These are phyloP conservation scores for Pisolithus sp. DNA, from an alignment of 768 basidiomycete species.

Conservation along the genomic window DNA sequence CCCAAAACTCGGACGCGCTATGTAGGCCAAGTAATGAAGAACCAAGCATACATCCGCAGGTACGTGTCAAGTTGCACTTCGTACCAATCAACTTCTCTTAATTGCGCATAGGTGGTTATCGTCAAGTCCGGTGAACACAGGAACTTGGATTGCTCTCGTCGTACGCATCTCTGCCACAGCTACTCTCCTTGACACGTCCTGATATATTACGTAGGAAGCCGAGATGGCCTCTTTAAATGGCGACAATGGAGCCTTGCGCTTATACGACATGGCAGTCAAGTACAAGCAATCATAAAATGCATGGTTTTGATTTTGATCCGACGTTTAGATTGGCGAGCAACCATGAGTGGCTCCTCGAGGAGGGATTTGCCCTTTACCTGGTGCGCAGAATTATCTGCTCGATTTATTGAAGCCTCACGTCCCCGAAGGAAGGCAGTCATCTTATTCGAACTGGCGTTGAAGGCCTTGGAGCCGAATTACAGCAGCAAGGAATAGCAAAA, in stretches of 20 bases:
- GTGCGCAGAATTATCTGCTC: constrained; percentile 24
- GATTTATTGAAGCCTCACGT: background rate
- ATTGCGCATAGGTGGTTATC: constrained; percentile 50
- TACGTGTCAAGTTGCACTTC: constrained; percentile 20
- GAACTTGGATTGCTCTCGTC: constrained; percentile 63
- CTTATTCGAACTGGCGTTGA: constrained; percentile 60
- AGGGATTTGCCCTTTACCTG: constrained; percentile 62
- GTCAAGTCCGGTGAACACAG: constrained; percentile 61
- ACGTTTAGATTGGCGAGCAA: constrained; percentile 50
- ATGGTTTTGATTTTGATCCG: too few relatives aligned
- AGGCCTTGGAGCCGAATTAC: constrained; percentile 60
- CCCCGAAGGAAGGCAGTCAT: constrained; percentile 58
- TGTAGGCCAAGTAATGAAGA: constrained; percentile 49
- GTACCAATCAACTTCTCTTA: too few relatives aligned
- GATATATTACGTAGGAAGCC: constrained; percentile 44
- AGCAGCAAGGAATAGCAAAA: constrained; percentile 56
- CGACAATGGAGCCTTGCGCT: constrained; percentile 51
- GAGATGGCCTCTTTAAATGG: constrained; percentile 57
- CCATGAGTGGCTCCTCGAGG: constrained; percentile 67
- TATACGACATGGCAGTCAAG: constrained; percentile 69
- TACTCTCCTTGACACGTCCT: background rate
- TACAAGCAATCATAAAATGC: constrained; percentile 18
- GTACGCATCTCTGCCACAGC: constrained; percentile 31
- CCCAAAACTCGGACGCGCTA: constrained; percentile 35
- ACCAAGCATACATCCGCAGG: constrained; percentile 59